phyloP scores from a whole-genome alignment of 305 asterid species.

The Vinca major region DNA sequence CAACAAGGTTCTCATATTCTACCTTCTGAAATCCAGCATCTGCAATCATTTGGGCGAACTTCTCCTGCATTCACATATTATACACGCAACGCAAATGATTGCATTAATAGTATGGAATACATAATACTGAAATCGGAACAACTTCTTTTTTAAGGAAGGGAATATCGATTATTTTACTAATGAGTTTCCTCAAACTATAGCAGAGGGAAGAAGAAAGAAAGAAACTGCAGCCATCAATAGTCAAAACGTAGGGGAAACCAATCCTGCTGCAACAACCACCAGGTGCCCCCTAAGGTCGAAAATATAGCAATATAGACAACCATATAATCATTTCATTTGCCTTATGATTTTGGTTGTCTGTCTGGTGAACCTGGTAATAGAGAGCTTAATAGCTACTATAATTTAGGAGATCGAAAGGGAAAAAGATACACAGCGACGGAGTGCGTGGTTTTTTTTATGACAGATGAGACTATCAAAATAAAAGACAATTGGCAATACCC shows the following conservation, averaged over 20 bases:
- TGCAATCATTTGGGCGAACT: conserved; percentile 72
- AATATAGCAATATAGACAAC: neutral
- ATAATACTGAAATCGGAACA: conserved; percentile 1
- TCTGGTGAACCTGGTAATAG: neutral
- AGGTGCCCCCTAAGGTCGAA: neutral
- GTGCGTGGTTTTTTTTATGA: neutral
- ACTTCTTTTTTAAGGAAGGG: neutral
- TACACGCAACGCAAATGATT: neutral
- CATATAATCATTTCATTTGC: too few species aligned
- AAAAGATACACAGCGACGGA: neutral
- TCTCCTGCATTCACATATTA: conserved; percentile 42
- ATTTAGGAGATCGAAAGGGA: neutral
- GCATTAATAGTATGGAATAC: neutral
- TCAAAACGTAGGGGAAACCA: neutral
- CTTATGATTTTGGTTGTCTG: too few species aligned
- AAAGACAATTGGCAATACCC: neutral
- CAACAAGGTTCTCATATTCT: conserved; percentile 89
- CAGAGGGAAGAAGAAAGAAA: neutral
- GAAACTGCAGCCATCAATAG: neutral
- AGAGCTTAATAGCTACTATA: neutral
- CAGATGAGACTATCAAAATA: conserved; percentile 1
- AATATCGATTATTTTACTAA: neutral
- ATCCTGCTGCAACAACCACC: neutral
- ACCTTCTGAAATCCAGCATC: conserved; percentile 87
- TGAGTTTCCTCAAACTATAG: neutral